Conservation (phyloP, 2,329 filamentous ascomycete genomes). For the Mycosphaerella sp. region DNA sequence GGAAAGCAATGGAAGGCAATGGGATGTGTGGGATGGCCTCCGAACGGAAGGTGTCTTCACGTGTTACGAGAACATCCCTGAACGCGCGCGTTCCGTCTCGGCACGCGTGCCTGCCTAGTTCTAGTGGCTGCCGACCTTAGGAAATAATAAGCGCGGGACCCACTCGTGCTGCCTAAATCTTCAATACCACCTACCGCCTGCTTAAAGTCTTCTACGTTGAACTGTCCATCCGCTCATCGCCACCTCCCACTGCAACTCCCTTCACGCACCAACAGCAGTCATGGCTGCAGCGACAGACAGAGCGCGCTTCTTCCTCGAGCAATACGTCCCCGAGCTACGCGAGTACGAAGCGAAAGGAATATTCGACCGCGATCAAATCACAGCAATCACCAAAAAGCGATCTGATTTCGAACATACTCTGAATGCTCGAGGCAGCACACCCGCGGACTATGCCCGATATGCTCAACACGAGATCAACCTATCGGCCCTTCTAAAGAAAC, state of each 20-base stretch:
- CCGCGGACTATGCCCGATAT: constrained; percentile 78
- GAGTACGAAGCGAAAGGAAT: constrained; percentile 89
- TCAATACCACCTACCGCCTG: no score
- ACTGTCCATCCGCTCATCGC: neutral
- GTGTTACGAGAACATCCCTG: neutral
- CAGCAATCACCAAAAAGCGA: constrained; percentile 78
- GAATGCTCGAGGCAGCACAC: constrained; percentile 69
- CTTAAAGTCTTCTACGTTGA: no score
- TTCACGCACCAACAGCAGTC: neutral
- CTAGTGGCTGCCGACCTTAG: no score
- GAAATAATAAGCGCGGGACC: no score
- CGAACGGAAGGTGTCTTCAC: constrained; percentile 1
- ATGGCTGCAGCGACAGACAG: constrained; percentile 90
- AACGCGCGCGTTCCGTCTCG: neutral
- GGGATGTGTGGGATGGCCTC: no score
- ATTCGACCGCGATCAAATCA: constrained; percentile 85
- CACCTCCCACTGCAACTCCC: neutral
- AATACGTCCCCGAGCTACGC: constrained; percentile 82
- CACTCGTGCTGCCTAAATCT: neutral
- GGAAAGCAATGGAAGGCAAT: neutral
- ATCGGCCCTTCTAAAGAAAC: constrained; percentile 72
- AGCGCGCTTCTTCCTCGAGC: constrained; percentile 89
- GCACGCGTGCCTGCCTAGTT: neutral
- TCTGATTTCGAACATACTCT: constrained; percentile 91
- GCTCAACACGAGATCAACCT: constrained; percentile 62